Base-by-base conservation (phyloP, 164 flowering plant species). In the Hamamelis virginiana region DNA sequence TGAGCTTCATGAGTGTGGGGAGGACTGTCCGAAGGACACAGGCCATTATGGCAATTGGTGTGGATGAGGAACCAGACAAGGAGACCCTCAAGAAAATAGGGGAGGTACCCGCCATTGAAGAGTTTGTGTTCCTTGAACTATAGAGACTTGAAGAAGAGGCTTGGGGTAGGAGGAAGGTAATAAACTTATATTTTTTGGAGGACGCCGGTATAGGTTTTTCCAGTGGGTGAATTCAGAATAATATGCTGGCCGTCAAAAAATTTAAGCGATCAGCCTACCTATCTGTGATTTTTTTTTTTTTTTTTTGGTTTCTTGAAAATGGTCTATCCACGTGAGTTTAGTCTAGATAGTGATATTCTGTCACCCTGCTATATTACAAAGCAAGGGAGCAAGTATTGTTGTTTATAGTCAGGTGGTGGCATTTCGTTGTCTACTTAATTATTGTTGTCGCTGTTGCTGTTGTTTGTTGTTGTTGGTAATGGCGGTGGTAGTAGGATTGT, bases 11-110 rank as follows among this genome's bases (percentile, higher is more conserved):
- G 80, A 76, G 82, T 27, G 89, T 85, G 5, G 87, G 84, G 5
- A 82, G 89, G 69, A 77, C 77, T 0, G 75, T 62, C 0, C 64
- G 59, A 23, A 73, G 84, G 70, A 84, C 76, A 23, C 80, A 76
- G 0, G 89, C 86, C n/a, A 77, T 86, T 5, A 86, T 86, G 89
- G 78, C 80, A 1, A 77, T 77, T 63, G 76, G 82, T 26, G 80
- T 79, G 44, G 82, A 79, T 47, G 82, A 79, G 6, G 74, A 64
- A 48, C 82, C 82, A 1, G 65, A 48, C 61, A 68, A 76, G 66
- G 70, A 76, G 59, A 38, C 77, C 8, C 66, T 79, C 44, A 69
- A 60, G 72, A 74, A 59, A 52, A 80, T 77, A 1, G 80, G 80
- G 11, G 76, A 77, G 6, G 77, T 83, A 1, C 72, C 77, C 0